Conservation (phyloP, 2,329 filamentous ascomycete genomes). For the Apiospora kogelbergensis region DNA sequence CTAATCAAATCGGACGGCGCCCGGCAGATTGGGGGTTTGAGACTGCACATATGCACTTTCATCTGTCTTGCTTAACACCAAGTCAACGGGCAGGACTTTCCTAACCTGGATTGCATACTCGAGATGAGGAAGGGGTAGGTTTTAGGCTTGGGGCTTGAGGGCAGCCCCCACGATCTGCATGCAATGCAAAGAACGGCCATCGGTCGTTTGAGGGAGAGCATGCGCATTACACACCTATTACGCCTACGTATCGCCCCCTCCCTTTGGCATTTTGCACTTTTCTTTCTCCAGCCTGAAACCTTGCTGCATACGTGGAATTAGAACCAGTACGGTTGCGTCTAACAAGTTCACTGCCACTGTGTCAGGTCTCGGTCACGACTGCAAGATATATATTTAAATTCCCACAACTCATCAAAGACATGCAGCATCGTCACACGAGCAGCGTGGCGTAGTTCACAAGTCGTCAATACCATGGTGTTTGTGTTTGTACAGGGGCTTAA, state of each 20-base stretch:
- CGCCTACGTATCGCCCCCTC: too few species aligned
- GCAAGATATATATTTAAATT: not conserved
- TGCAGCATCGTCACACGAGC: not conserved
- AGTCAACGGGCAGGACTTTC: too few species aligned
- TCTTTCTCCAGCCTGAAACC: not conserved
- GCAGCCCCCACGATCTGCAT: not conserved
- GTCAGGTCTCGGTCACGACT: not conserved
- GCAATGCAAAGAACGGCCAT: not conserved
- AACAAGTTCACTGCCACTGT: not conserved
- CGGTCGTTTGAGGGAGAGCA: too few species aligned
- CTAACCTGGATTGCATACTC: too few species aligned
- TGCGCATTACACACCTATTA: too few species aligned
- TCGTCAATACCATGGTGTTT: not conserved
- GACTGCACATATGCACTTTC: not conserved
- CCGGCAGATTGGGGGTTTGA: not conserved
- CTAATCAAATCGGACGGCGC: too few species aligned
- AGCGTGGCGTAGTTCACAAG: not conserved
- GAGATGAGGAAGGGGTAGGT: not conserved
- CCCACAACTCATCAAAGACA: not conserved
- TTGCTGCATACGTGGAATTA: too few species aligned
- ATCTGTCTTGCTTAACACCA: not conserved
- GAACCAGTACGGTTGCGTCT: too few species aligned
- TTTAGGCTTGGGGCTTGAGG: not conserved
- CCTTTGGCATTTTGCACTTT: too few species aligned
- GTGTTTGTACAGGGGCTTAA: not conserved